A percentile compares a stretch with the other conserved stretches of the same genome.
phyloP scores from a whole-genome alignment of 2,329 filamentous ascomycete species.

The Xylariomycetidae sp. region DNA sequence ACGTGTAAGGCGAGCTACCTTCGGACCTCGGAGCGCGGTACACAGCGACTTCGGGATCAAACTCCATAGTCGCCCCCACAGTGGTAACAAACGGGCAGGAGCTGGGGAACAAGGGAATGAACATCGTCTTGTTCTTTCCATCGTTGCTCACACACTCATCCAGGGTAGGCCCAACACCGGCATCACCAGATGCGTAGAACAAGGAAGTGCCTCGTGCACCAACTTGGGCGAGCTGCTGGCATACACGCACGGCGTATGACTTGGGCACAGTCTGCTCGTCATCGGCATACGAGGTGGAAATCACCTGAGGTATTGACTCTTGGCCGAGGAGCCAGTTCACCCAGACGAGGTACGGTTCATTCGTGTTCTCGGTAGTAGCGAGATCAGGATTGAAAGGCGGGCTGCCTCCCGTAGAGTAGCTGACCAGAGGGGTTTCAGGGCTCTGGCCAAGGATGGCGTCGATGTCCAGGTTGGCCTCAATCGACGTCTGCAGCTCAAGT shows the following conservation, averaged over 20 bases:
- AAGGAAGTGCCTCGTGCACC: slow-evolving; percentile 46
- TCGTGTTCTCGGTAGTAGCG: slow-evolving; percentile 26
- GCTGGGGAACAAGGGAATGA: slow-evolving; percentile 50
- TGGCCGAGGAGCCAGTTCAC: slow-evolving; percentile 43
- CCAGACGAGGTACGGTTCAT: slow-evolving; percentile 53
- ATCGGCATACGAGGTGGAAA: slow-evolving; percentile 54
- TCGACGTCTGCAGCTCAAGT: slow-evolving; percentile 15
- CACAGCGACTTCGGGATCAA: slow-evolving; percentile 30
- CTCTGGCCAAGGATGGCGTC: slow-evolving; percentile 26
- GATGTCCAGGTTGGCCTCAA: slow-evolving; percentile 26
- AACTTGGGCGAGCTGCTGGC: slow-evolving; percentile 46
- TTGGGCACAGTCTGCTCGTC: slow-evolving; percentile 49
- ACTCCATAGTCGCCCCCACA: slow-evolving; percentile 26
- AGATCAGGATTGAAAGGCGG: slow-evolving; percentile 23
- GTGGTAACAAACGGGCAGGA: slow-evolving; percentile 30
- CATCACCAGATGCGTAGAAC: slow-evolving; percentile 46
- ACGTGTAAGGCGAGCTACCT: slow-evolving; percentile 16
- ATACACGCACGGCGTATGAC: slow-evolving; percentile 46
- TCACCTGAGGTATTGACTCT: slow-evolving; percentile 45
- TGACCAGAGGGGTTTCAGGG: slow-evolving; percentile 24
- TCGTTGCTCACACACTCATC: slow-evolving; percentile 46
- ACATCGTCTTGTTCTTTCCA: slow-evolving; percentile 46
- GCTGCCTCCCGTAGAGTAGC: slow-evolving; percentile 27
- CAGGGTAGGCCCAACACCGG: slow-evolving; percentile 26
- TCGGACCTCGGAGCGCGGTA: slow-evolving; percentile 26